phyloP scores from a whole-genome alignment of 2,329 filamentous ascomycete species.

The Cercospora citrullina region DNA sequence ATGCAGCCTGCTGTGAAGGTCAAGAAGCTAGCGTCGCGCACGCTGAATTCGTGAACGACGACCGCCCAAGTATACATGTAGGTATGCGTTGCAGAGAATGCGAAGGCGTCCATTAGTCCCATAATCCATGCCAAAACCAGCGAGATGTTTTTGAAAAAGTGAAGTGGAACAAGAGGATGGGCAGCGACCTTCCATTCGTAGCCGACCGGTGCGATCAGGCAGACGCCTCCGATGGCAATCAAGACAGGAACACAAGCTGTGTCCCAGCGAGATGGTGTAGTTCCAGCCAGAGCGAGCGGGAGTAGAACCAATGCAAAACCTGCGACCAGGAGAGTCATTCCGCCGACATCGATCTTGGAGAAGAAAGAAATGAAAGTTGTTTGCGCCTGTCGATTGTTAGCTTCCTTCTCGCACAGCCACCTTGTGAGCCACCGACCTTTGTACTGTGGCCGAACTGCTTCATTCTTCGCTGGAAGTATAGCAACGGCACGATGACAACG shows the following conservation, averaged over 20 bases:
- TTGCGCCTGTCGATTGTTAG: not conserved
- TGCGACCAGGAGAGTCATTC: not conserved
- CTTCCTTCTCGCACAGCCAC: not conserved
- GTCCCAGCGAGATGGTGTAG: not conserved
- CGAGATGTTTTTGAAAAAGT: not conserved
- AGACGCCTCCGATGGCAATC: not conserved
- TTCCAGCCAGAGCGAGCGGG: not conserved
- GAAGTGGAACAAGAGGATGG: not conserved
- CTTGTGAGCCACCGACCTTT: not conserved
- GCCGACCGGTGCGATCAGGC: not conserved
- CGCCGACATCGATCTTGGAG: not conserved
- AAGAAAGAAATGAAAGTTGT: not conserved
- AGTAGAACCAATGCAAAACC: not conserved
- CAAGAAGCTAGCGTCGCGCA: not conserved
- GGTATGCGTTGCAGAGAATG: not conserved
- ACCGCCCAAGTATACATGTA: not conserved
- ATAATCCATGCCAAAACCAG: not conserved
- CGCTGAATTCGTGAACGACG: not conserved
- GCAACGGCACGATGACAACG: not conserved
- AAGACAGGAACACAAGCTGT: not conserved
- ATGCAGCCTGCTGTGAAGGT: not conserved
- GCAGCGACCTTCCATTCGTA: not conserved
- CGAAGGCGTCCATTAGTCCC: not conserved
- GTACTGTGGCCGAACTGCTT: not conserved
- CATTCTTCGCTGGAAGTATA: not conserved